A percentile compares a stretch with the other conserved stretches of the same genome.
phyloP scores from a whole-genome alignment of 2,329 filamentous ascomycete genomes.

The Diaporthe longicolla region DNA sequence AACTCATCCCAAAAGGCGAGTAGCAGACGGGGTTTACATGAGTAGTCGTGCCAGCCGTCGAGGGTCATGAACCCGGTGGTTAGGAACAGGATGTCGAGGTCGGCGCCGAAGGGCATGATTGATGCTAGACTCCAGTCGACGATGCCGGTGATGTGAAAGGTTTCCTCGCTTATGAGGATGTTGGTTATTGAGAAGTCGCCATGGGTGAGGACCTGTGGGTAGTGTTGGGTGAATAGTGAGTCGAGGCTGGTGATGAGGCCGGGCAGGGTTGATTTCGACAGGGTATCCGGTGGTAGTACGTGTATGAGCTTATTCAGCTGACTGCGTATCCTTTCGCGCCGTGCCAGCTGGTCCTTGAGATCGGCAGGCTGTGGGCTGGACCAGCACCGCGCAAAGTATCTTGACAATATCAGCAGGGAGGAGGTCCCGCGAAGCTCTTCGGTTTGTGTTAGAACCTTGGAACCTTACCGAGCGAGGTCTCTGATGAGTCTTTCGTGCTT shows the following conservation, averaged over 20 bases:
- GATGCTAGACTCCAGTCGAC: conserved; percentile 50
- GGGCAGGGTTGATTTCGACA: conserved; percentile 14
- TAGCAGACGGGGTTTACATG: conserved; percentile 44
- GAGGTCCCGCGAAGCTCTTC: too few relatives aligned
- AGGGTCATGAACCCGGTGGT: conserved; percentile 48
- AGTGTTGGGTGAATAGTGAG: conserved; percentile 47
- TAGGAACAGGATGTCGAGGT: conserved; percentile 44
- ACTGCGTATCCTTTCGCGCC: not conserved
- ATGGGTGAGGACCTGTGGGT: conserved; percentile 51
- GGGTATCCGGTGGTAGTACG: conserved; percentile 41
- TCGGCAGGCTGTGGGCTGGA: conserved; percentile 28
- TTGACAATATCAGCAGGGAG: conserved; percentile 15
- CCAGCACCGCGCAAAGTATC: conserved; percentile 50
- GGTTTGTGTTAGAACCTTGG: too few relatives aligned
- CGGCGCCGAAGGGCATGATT: conserved; percentile 43
- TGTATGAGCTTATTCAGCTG: conserved; percentile 25
- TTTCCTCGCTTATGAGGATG: conserved; percentile 49
- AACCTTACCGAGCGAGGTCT: conserved; percentile 42
- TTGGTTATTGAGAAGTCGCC: conserved; percentile 50
- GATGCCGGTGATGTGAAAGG: conserved; percentile 47
- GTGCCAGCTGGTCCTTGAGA: not conserved
- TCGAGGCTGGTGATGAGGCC: conserved; percentile 45
- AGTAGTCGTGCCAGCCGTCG: conserved; percentile 49
- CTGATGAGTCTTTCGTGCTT: conserved; percentile 32
- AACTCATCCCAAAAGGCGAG: conserved; percentile 50